phyloP scores from a whole-genome alignment of 2,329 filamentous ascomycete species.

The Exophiala calicioides region DNA sequence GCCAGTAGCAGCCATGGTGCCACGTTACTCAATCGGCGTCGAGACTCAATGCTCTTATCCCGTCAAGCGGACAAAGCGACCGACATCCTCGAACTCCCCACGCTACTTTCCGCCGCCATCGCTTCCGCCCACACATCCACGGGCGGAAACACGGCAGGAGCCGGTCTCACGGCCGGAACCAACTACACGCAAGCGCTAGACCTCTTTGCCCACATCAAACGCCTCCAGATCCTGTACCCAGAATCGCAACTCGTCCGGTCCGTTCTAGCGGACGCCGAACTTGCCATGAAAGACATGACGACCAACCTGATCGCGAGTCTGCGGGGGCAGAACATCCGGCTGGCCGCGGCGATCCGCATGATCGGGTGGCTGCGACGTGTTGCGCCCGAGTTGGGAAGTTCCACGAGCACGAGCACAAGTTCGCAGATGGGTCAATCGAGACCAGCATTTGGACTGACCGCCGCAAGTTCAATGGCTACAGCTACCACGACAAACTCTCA shows the following conservation, averaged over 20 bases:
- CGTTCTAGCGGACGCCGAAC: constrained; percentile 75
- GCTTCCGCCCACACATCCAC: too few relatives aligned
- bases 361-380: constrained; percentile 88
- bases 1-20: constrained; percentile 66
- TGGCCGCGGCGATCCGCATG: constrained; percentile 86
- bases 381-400: constrained; percentile 70
- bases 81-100: constrained; percentile 87
- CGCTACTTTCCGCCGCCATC: constrained; percentile 74
- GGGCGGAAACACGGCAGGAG: constrained; percentile 32
- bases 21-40: constrained; percentile 73
- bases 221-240: constrained; percentile 80
- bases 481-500: constrained; percentile 34
- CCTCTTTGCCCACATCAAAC: constrained; percentile 87
- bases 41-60: constrained; percentile 76
- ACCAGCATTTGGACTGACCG: constrained; percentile 26
- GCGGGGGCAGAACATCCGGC: constrained; percentile 70
- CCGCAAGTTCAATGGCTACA: constrained; percentile 8
- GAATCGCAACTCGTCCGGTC: constrained; percentile 72
- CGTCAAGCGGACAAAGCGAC: constrained; percentile 86
- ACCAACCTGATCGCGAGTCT: constrained; percentile 78
- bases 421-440: constrained; percentile 4
- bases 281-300: constrained; percentile 85
- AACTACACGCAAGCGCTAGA: constrained; percentile 90
- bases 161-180: constrained; percentile 51
- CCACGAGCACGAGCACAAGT: constrained; percentile 2